These are phyloP conservation scores for Boletellus deceptivus DNA, from an alignment of 1,284 basidiomycete species.

Conservation along the genomic window DNA sequence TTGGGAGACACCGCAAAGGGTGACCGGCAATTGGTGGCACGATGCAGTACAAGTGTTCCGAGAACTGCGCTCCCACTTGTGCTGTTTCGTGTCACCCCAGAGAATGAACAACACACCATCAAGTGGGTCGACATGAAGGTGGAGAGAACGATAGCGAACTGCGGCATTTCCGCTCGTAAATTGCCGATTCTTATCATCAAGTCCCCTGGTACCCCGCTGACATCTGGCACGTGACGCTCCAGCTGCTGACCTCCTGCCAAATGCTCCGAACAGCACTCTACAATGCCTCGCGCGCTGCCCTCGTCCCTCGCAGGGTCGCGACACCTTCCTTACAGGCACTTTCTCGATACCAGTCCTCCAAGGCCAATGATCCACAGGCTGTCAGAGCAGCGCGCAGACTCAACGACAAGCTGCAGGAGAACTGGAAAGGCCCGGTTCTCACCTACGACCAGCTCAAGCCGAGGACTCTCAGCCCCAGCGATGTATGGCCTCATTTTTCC, in stretches of 20 bases:
- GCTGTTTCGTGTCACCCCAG: conserved; percentile 13
- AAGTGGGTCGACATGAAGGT: not conserved
- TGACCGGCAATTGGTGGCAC: conserved; percentile 7
- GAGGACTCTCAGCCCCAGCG: conserved; percentile 74
- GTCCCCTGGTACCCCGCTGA: not conserved
- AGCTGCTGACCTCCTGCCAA: not conserved
- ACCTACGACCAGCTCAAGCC: conserved; percentile 85
- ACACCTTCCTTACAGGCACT: conserved; percentile 11
- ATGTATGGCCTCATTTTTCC: conserved; percentile 49
- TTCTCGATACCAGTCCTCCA: conserved; percentile 24
- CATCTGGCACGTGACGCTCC: conserved; percentile 17
- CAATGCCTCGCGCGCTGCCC: conserved; percentile 14
- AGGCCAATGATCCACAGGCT: conserved; percentile 28
- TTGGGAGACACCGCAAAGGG: not conserved
- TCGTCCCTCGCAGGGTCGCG: conserved; percentile 2
- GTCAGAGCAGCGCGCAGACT: conserved; percentile 42
- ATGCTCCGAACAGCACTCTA: conserved; percentile 28
- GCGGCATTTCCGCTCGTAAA: conserved; percentile 35
- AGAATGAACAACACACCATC: not conserved
- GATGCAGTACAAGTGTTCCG: conserved; percentile 39
- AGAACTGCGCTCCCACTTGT: conserved; percentile 51
- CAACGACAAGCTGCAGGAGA: conserved; percentile 52
- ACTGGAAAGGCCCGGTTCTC: conserved; percentile 71
- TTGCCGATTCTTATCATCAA: conserved; percentile 7
- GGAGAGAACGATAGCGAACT: not conserved